Evolutionary conservation across 2,329 filamentous ascomycete species (phyloP).

Genomic region (Diaporthe humulicola): DNA sequence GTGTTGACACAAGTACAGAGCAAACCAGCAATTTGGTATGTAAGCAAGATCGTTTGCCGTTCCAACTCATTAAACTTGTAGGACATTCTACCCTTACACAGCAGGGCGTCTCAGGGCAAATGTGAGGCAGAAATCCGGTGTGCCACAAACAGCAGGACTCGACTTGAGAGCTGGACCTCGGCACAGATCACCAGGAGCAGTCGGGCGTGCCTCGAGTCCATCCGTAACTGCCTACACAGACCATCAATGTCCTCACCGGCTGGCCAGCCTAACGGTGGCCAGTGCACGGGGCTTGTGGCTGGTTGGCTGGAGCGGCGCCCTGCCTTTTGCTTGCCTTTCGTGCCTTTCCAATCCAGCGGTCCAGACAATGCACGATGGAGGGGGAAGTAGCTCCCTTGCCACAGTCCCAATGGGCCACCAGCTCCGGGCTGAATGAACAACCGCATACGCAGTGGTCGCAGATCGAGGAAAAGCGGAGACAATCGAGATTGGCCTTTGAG

Average conservation of each 20-base stretch:
- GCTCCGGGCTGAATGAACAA: background rate
- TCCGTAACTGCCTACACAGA: background rate
- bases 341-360: background rate
- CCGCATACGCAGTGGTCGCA: background rate
- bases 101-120: background rate
- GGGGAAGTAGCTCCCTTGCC: background rate
- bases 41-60: background rate
- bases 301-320: background rate
- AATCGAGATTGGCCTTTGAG: slow-evolving; percentile 22
- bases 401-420: background rate
- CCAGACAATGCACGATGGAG: background rate
- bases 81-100: background rate
- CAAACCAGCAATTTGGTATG: background rate
- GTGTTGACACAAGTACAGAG: background rate
- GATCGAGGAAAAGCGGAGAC: slow-evolving; percentile 23
- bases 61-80: background rate
- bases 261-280: background rate
- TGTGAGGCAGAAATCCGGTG: background rate
- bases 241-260: slow-evolving; percentile 18
- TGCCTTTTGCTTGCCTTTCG: background rate
- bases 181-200: background rate
- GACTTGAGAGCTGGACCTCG: background rate
- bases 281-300: background rate
- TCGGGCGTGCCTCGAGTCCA: background rate
- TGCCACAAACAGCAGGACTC: background rate